Conservation (phyloP, 805 yeast genomes). For the Schwanniomyces sp. region DNA sequence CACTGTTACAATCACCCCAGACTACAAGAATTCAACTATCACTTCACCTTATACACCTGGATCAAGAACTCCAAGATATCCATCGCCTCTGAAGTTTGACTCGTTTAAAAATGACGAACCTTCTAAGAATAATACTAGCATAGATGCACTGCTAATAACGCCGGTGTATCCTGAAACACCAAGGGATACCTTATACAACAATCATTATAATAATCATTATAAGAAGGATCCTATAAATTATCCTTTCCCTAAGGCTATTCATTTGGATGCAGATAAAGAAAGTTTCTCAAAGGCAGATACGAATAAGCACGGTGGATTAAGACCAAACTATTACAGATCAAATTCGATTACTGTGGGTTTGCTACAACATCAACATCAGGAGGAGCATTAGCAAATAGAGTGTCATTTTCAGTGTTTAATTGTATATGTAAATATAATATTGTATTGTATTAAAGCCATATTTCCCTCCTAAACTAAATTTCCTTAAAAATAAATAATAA, state of each 20-base stretch:
- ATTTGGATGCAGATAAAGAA: slow-evolving; percentile 34
- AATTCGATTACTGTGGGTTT: slow-evolving; percentile 42
- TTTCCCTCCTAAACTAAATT: slow-evolving; percentile 1
- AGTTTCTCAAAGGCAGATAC: slow-evolving; percentile 17
- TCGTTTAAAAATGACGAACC: slow-evolving; percentile 30
- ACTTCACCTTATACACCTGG: not conserved
- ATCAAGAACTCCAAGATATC: slow-evolving; percentile 11
- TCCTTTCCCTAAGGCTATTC: slow-evolving; percentile 43
- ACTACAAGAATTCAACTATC: not conserved
- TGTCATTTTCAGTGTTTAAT: not conserved
- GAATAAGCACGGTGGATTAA: slow-evolving; percentile 14
- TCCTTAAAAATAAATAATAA: not conserved
- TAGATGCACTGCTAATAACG: not conserved
- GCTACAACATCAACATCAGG: slow-evolving; percentile 24
- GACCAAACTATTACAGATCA: slow-evolving; percentile 34
- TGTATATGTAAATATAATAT: not conserved
- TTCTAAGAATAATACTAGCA: slow-evolving; percentile 18
- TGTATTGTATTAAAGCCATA: not conserved
- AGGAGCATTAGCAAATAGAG: not conserved
- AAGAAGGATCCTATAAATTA: slow-evolving; percentile 41
- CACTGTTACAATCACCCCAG: slow-evolving; percentile 15
- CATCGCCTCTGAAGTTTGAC: slow-evolving; percentile 23
- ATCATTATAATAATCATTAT: slow-evolving; percentile 46
- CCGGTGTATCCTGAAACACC: slow-evolving; percentile 1
- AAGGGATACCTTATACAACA: slow-evolving; percentile 10